phyloP scores from a whole-genome alignment of 106 monocot species.

The Dendrobium catenatum region DNA sequence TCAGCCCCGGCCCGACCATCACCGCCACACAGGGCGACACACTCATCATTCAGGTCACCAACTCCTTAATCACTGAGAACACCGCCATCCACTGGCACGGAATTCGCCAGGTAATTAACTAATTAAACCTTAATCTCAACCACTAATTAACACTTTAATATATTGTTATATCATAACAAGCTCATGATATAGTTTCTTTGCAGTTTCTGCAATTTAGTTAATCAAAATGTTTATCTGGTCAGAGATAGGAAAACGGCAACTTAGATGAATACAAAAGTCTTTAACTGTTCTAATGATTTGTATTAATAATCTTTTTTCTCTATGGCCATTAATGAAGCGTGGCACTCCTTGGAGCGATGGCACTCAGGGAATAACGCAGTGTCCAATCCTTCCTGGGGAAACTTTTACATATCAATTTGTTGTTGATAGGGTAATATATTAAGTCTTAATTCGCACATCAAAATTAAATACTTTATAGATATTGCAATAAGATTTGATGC shows the following conservation, averaged over 20 bases:
- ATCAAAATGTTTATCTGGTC: too few relatives aligned
- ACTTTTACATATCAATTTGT: slow-evolving; percentile 71
- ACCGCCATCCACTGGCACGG: slow-evolving; percentile 82
- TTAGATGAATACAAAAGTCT: too few relatives aligned
- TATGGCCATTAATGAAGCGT: slow-evolving; percentile 22
- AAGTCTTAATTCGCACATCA: background rate
- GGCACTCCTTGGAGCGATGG: slow-evolving; percentile 91
- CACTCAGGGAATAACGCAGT: slow-evolving; percentile 72
- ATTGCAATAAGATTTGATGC: background rate
- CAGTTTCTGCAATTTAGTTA: too few relatives aligned
- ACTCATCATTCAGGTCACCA: slow-evolving; percentile 53
- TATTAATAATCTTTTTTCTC: too few relatives aligned
- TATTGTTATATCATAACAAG: too few relatives aligned
- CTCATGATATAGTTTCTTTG: too few relatives aligned
- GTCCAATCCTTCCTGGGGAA: slow-evolving; percentile 71
- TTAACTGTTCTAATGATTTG: too few relatives aligned
- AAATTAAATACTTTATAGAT: background rate
- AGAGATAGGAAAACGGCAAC: too few relatives aligned
- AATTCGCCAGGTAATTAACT: slow-evolving; percentile 55
- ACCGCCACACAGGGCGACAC: slow-evolving; percentile 68
- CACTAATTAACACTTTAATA: too few relatives aligned
- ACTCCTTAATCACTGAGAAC: slow-evolving; percentile 61
- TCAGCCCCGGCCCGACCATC: slow-evolving; percentile 73
- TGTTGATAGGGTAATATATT: slow-evolving; percentile 53
- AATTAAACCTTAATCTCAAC: background rate